Base-by-base conservation (phyloP, 2,329 filamentous ascomycete species). In the Arthrobotrys entomopaga region DNA sequence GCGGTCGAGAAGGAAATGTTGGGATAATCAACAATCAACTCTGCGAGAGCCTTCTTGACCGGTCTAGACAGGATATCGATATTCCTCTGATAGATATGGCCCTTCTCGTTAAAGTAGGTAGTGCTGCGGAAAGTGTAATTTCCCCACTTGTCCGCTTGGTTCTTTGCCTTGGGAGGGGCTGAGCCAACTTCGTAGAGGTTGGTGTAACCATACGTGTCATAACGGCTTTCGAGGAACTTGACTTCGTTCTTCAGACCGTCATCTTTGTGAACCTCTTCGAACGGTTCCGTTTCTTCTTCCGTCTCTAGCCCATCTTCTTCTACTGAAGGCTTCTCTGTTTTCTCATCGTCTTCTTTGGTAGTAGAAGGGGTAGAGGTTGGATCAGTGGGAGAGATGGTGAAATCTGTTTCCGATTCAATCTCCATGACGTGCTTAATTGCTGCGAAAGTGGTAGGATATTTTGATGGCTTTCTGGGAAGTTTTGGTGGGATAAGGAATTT, bases 141-240 rank as follows among this genome's bases (percentile, higher is more conserved):
- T 43, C 78, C 76, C 76, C 79, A 80, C 72, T 79, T 79, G 74
- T 80, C 80, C 60, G 77, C 77, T 65, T 78, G 78, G 10, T 79
- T 63, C 20, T 78, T 79, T 3, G 76, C 10, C 40, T 69, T 69
- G 24, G 79, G 34, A 77, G 77, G 48, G 76, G 78, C 43, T 77
- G 79, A 40, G 76, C 80, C 53, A 13, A 79, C 79, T 69, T 81
- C 80, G 26, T 76, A 74, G 53, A 80, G 77, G 49, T 79, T 80
- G 7, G 64, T 64, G 16, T 77, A 76, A 4, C 79, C 78, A 65
- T 80, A 78, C 40, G 77, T 77, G 53, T 79, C 80, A 64, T 77
- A 80, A 20, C 79, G 80, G 53, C 78, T 79, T 53, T 81, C 80
- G 15, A 81, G 79, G 54, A 81, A 79, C 69, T 80, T 81, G 61